Evolutionary conservation across 345 rosid genomes (phyloP).

Genomic region (Triadica sebifera): DNA sequence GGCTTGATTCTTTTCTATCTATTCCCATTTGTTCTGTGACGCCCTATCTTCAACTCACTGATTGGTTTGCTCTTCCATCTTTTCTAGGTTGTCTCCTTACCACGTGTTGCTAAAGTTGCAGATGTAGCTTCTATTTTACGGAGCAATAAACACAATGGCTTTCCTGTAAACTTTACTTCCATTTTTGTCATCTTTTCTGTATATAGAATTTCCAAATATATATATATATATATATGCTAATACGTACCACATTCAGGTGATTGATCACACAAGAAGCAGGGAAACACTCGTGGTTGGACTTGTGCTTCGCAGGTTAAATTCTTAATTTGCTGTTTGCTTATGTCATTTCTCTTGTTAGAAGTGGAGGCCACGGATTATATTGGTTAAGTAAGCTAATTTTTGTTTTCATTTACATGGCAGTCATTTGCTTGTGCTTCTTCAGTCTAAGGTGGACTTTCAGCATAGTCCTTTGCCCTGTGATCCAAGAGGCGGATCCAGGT

Average conservation of each 20-base stretch:
- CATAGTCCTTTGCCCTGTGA: conserved; percentile 86
- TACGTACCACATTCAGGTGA: conserved; percentile 47
- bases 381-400: conserved; percentile 9
- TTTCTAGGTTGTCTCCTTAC: conserved; percentile 78
- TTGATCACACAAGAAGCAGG: conserved; percentile 85
- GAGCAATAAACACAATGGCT: conserved; percentile 87
- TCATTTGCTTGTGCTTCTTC: conserved; percentile 96
- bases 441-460: conserved; percentile 90
- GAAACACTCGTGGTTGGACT: conserved; percentile 90
- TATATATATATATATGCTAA: not conserved
- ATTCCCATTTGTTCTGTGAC: not conserved
- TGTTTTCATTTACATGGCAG: conserved; percentile 41
- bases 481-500: conserved; percentile 47
- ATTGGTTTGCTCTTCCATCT: conserved; percentile 4
- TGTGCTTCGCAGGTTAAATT: conserved; percentile 80
- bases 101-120: conserved; percentile 82
- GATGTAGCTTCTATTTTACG: conserved; percentile 78
- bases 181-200: conserved; percentile 11
- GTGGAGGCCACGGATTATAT: not conserved
- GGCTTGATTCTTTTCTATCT: not conserved
- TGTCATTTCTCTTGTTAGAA: not conserved
- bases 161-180: conserved; percentile 58
- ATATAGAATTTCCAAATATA: conserved; percentile 15
- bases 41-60: conserved; percentile 3
- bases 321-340: not conserved